Base-by-base conservation (phyloP, 2,329 filamentous ascomycete species). In the Penicillium polonicum region DNA sequence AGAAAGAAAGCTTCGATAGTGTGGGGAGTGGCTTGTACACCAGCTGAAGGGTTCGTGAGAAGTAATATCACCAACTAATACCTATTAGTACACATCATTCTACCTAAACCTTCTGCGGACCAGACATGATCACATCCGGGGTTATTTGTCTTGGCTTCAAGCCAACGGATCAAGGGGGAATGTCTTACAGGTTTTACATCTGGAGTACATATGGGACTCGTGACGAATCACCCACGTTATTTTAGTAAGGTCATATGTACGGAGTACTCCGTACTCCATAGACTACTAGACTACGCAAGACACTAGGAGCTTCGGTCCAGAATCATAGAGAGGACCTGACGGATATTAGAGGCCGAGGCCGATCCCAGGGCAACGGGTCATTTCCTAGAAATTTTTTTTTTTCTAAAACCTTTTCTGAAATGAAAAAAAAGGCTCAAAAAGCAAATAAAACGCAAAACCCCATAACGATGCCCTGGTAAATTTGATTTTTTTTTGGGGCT, bases 401-500 rank as follows among this genome's bases (percentile, higher is more conserved):
- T 21, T 21, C 21, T 45, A 27, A 17, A 35, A 21, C 23, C 23
- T 23, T 23, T 23, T 23, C 23, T 19, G 17, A 15, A 35, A 19
- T 27, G 15, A n/a, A 8, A 15, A 8, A 15, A 41, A 41, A 27
- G 21, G 5, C 7, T 1, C 2, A 17, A 56, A 46, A 41, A 52
- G 41, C 41, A 57, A 51, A 42, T 29, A 36, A 42, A 57, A 54
- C 35, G 1, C 35, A 36, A 44, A 51, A 51, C 8, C 29, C 21
- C 35, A 55, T 45, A 35, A 35, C 13, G 29, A 38, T 41, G 52
- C n/a, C 43, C 33, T 50, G 4, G 41, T 51, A 35, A 48, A 36
- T 41, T 44, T 56, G 17, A 13, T 54, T 54, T 58, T 54, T 54
- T 58, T 54, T 49, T 48, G 27, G 38, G 31, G n/a, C 57, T 55